Evolutionary conservation across 352 stramenopile genomes (phyloP).

Genomic region (Phytophthora pistaciae): DNA sequence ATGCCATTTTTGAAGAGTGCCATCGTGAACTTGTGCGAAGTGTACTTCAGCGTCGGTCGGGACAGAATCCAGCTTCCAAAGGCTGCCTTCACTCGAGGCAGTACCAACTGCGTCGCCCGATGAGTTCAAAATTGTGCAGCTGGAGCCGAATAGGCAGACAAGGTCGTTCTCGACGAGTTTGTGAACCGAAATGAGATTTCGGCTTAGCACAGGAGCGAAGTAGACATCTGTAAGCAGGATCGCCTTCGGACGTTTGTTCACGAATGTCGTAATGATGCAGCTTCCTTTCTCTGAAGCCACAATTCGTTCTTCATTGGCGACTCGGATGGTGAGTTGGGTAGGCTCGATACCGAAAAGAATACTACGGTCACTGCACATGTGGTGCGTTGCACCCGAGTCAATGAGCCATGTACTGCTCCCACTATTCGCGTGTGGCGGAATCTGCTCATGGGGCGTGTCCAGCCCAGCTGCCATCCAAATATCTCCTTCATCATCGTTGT

Average conservation of each 20-base stretch:
- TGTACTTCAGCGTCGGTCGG: neutral
- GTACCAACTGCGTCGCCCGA: neutral
- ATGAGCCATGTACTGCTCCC: neutral
- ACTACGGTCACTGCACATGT: neutral
- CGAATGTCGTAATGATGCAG: neutral
- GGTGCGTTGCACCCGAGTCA: slow-evolving; percentile 11
- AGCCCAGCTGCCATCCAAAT: neutral
- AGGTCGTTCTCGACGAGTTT: neutral
- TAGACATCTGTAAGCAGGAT: neutral
- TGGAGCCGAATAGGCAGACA: neutral
- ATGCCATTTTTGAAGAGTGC: slow-evolving; percentile 1
- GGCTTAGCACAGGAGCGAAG: neutral
- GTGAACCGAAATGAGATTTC: neutral
- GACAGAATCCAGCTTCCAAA: neutral
- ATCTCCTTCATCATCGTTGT: neutral
- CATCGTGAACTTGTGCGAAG: neutral
- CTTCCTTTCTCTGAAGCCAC: neutral
- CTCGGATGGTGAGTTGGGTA: neutral
- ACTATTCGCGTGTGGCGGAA: neutral
- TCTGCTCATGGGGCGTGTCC: neutral
- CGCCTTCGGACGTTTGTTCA: neutral
- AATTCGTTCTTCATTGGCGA: slow-evolving; percentile 2
- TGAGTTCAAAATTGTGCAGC: neutral
- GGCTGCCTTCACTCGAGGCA: neutral
- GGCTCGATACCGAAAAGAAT: neutral